phyloP scores from a whole-genome alignment of 768 basidiomycete genomes.

The Roridomyces roridus region DNA sequence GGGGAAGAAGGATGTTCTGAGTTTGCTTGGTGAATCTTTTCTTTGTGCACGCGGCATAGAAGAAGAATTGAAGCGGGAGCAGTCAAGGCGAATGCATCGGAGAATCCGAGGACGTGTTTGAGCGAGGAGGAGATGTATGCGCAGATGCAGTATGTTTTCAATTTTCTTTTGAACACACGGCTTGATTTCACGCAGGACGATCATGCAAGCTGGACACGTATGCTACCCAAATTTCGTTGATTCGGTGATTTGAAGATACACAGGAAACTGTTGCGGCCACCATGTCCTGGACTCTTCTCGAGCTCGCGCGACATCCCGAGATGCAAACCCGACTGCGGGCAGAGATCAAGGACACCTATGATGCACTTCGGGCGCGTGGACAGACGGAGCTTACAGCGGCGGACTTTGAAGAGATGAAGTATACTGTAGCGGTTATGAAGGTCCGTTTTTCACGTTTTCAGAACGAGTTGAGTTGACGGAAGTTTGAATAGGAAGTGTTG shows the following conservation, averaged over 20 bases:
- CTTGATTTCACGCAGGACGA: neutral
- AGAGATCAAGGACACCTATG: constrained; percentile 55
- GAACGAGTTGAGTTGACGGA: neutral
- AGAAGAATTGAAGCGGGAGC: no score
- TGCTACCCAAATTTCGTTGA: neutral
- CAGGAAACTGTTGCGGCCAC: constrained; percentile 68
- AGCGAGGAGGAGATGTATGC: constrained; percentile 35
- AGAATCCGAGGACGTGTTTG: constrained; percentile 21
- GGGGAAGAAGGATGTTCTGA: constrained; percentile 58
- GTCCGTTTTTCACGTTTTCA: constrained; percentile 27
- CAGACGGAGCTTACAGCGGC: constrained; percentile 47
- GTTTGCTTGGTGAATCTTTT: constrained; percentile 51
- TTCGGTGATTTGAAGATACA: constrained; percentile 31
- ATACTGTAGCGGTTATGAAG: constrained; percentile 55
- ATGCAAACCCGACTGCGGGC: constrained; percentile 65
- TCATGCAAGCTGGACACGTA: constrained; percentile 16
- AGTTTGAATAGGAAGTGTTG: constrained; percentile 48
- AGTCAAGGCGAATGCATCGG: constrained; percentile 31
- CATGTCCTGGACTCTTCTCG: constrained; percentile 66
- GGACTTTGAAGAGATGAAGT: constrained; percentile 58
- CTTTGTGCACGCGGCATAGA: no score
- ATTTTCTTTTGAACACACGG: neutral
- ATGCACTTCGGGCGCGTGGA: constrained; percentile 40
- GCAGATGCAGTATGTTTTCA: constrained; percentile 39
- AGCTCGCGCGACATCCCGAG: constrained; percentile 63